Conservation (phyloP, 805 yeast genomes). For the Candida wancherniae region DNA sequence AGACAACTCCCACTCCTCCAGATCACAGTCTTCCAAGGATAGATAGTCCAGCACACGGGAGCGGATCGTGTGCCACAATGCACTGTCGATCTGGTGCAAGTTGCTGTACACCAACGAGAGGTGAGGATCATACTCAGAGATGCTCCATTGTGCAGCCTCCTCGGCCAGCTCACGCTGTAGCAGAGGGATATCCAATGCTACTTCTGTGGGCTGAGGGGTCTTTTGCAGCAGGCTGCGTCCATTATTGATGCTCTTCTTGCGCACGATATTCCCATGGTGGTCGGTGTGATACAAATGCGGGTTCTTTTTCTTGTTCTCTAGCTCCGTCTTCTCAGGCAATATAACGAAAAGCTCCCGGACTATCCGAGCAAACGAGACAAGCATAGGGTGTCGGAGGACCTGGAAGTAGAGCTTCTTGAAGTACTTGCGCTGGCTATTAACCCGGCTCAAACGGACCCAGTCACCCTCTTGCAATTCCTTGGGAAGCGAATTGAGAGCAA, state of each 20-base stretch:
- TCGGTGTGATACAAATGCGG: constrained; percentile 38
- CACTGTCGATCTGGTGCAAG: constrained; percentile 60
- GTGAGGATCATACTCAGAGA: constrained; percentile 62
- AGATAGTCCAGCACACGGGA: constrained; percentile 64
- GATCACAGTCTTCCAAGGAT: constrained; percentile 42
- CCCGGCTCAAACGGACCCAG: constrained; percentile 37
- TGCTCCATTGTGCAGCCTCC: constrained; percentile 50
- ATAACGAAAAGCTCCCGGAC: constrained; percentile 55
- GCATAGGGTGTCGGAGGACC: constrained; percentile 40
- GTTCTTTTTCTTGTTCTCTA: constrained; percentile 30
- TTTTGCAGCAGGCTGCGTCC: constrained; percentile 15
- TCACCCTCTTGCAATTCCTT: constrained; percentile 29
- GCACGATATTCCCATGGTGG: constrained; percentile 26
- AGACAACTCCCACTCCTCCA: constrained; percentile 24
- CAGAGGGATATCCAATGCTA: constrained; percentile 24
- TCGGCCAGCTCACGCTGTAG: constrained; percentile 43
- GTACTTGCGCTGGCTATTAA: constrained; percentile 44
- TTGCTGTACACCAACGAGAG: constrained; percentile 66
- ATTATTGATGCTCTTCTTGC: constrained; percentile 15
- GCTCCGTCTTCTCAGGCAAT: constrained; percentile 35
- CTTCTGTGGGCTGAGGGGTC: constrained; percentile 12
- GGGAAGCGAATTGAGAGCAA: constrained; percentile 46
- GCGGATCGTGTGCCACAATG: constrained; percentile 56
- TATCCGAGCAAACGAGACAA: constrained; percentile 49
- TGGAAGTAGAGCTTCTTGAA: constrained; percentile 53